Base-by-base conservation (phyloP, 1,284 basidiomycete species). In the Xanthoconium separans region DNA sequence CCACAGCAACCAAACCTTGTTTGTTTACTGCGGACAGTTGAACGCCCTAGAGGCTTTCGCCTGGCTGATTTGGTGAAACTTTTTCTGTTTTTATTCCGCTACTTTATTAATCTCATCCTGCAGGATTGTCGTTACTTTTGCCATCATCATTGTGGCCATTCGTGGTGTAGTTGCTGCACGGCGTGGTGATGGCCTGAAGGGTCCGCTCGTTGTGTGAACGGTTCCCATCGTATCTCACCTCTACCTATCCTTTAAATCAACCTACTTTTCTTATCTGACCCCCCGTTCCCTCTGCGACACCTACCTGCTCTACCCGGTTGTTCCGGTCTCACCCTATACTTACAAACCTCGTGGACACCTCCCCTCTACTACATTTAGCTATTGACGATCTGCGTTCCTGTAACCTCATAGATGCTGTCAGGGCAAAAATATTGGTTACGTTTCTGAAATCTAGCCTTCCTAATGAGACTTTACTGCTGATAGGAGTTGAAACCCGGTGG, bases 1-100 rank as follows among this genome's bases (percentile, higher is more conserved):
- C 2, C 37, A 45, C 48, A 75, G 74, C 31, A 73, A 70, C 11
- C 69, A 79, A 58, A 60, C 64, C 20, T 58, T 69, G n/a, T 78
- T 80, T 56, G 71, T 78, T 8, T 89, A 89, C 58, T 91, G 88
- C 61, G 78, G 79, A 43, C 84, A 87, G 58, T 70, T 87, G 29
- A 85, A 84, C 55, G 83, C 84, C 10, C 67, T 84, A 10, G 77
- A 80, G 64, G 83, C 70, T 31, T 85, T 85, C 58, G 78, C 81
- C 12, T 85, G 83, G 83, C 60, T 82, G n/a, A 77, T 80, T 58
- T 85, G 81, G 83, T 83, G 53, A 58, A 66, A 31, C 3, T 12
- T 13, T 24, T 18, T 31, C 16, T 13, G 20, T 24, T 18, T 15
- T 31, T 3, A n/a, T 44, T 12, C 22, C 16, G 24, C 11, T n/a